Percentiles rank a stretch among this genome's conserved stretches.
phyloP scores from a whole-genome alignment of 768 basidiomycete genomes.

The Holtermanniella nyarrowii region DNA sequence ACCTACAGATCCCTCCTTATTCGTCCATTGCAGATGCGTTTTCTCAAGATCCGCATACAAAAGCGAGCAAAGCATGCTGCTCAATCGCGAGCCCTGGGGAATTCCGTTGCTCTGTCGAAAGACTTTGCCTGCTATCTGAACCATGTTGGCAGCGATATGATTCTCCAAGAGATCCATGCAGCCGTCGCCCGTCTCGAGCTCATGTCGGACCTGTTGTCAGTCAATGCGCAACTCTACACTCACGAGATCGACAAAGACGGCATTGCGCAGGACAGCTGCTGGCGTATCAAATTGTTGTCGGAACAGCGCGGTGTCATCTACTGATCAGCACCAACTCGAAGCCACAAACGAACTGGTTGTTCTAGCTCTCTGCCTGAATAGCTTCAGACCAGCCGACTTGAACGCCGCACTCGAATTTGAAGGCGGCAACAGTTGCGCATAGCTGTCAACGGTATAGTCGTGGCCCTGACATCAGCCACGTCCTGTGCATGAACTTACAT shows the following conservation, averaged over 20 bases:
- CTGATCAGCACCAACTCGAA: not conserved
- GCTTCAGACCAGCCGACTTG: too few relatives aligned
- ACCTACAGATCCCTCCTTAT: constrained; percentile 57
- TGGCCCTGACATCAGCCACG: constrained; percentile 5
- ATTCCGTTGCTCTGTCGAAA: constrained; percentile 84
- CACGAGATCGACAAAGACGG: constrained; percentile 79
- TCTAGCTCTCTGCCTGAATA: too few relatives aligned
- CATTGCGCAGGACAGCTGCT: constrained; percentile 57
- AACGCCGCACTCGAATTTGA: constrained; percentile 14
- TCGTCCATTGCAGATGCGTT: constrained; percentile 46
- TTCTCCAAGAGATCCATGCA: constrained; percentile 69
- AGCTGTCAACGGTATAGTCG: too few relatives aligned
- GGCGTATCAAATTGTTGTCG: constrained; percentile 58
- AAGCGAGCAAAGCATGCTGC: constrained; percentile 79
- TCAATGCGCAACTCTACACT: constrained; percentile 1
- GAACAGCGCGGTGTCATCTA: constrained; percentile 71
- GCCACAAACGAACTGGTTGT: not conserved
- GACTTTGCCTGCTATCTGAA: constrained; percentile 17
- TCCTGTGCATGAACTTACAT: constrained; percentile 51
- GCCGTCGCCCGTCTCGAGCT: constrained; percentile 48
- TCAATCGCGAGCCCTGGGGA: constrained; percentile 95
- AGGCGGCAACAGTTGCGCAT: too few relatives aligned
- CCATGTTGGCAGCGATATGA: constrained; percentile 79
- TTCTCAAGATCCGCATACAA: constrained; percentile 88
- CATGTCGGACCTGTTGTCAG: constrained; percentile 49